Evolutionary conservation across 2,329 filamentous ascomycete genomes (phyloP).

Genomic region (Zasmidium cellare): DNA sequence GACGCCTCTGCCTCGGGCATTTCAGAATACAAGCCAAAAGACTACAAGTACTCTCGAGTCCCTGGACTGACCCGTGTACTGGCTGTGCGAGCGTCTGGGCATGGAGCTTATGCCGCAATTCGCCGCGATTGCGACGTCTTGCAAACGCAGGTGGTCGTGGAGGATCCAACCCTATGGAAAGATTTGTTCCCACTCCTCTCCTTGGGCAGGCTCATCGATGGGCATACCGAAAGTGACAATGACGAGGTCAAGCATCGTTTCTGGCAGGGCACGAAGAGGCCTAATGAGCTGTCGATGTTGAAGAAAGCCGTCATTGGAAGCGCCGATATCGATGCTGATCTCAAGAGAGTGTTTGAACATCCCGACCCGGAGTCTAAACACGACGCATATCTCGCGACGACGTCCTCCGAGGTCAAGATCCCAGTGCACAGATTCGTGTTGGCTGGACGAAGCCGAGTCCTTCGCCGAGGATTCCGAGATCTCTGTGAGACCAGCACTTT

Average conservation of each 20-base stretch:
- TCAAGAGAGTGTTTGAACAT: slow-evolving; percentile 52
- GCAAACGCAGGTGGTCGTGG: slow-evolving; percentile 67
- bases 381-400: slow-evolving; percentile 52
- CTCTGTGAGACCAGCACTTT: slow-evolving; percentile 57
- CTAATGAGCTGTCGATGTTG: slow-evolving; percentile 51
- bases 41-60: slow-evolving; percentile 93
- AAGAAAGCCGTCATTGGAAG: slow-evolving; percentile 62
- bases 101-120: slow-evolving; percentile 85
- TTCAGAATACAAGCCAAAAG: slow-evolving; percentile 67
- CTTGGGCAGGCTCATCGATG: slow-evolving; percentile 57
- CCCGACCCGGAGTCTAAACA: slow-evolving; percentile 40
- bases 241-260: slow-evolving; percentile 48
- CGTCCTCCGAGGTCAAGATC: slow-evolving; percentile 67
- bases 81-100: slow-evolving; percentile 81
- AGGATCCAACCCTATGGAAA: slow-evolving; percentile 68
- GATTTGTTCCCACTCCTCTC: slow-evolving; percentile 71
- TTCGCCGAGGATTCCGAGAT: slow-evolving; percentile 63
- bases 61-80: slow-evolving; percentile 83
- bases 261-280: slow-evolving; percentile 48
- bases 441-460: slow-evolving; percentile 67
- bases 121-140: slow-evolving; percentile 83
- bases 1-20: slow-evolving; percentile 54
- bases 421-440: slow-evolving; percentile 84
- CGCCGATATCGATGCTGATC: slow-evolving; percentile 65
- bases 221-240: slow-evolving; percentile 37